Base-by-base conservation (phyloP, 345 rosid species). In the Brassica carinata region DNA sequence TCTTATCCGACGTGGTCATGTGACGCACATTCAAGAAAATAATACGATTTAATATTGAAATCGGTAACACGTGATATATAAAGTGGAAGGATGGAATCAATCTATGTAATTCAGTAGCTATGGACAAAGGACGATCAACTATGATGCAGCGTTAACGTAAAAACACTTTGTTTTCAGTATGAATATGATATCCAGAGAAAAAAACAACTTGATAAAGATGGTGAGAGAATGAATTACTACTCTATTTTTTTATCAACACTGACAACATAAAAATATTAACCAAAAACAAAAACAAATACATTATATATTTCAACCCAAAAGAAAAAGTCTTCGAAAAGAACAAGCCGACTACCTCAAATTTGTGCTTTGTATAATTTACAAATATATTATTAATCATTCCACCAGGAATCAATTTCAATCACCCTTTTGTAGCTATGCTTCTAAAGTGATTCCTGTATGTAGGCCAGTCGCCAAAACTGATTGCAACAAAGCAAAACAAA, bases 391-490 rank as follows among this genome's bases (percentile, higher is more conserved):
- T 19, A 34, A 13, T 8, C 26, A 67, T 6, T 74, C 74, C 9
- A 67, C 78, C 68, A 64, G 67, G 31, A 79, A 33, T 34, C 13
- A 31, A 31, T 5, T 19, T 30, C 69, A 61, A 17, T 11, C 43
- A 48, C n/a, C 9, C 8, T 26, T 68, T 62, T 15, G 29, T 5
- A 48, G 71, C 34, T 23, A n/a, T 79, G 66, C 38, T 45, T 74
- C 36, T 14, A 77, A 62, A 71, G 55, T 51, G 76, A 45, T 26
- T 59, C 13, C 72, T 19, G 62, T 17, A 29, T n/a, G 43, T 19
- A 31, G 18, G 68, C 27, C 40, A 79, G 65, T 73, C 11, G 82
- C 74, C 53, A 23, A 67, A 61, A 59, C 40, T 26, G 26, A 68
- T 62, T 23, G 67, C 71, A 80, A 74, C 66, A 48, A 2, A 51